Evolutionary conservation across 2,329 filamentous ascomycete species (phyloP).

Genomic region (Aspergillus aculeatus): DNA sequence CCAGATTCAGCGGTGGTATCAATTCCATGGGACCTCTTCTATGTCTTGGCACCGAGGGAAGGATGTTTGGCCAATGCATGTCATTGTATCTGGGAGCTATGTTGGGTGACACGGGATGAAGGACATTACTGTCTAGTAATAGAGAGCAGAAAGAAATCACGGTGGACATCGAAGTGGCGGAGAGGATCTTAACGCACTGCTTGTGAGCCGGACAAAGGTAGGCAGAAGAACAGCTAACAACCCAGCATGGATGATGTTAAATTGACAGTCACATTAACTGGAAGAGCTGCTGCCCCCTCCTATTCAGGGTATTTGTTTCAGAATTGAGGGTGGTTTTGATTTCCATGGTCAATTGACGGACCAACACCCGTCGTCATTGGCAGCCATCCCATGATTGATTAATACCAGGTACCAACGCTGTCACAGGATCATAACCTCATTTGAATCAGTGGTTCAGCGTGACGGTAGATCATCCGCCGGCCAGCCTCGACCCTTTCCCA

Average conservation of each 20-base stretch:
- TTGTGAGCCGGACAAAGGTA: too few species aligned
- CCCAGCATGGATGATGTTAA: not conserved
- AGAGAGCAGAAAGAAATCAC: not conserved
- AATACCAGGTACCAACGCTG: slow-evolving; percentile 10
- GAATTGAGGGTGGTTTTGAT: not conserved
- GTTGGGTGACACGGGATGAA: not conserved
- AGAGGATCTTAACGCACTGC: not conserved
- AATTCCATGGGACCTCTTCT: not conserved
- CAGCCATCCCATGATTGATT: slow-evolving; percentile 5
- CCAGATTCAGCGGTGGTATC: not conserved
- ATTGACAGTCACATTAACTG: not conserved
- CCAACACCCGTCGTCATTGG: not conserved
- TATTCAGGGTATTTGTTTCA: not conserved
- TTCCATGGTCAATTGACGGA: not conserved
- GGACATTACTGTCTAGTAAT: not conserved
- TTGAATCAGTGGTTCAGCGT: slow-evolving; percentile 13
- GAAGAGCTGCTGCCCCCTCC: not conserved
- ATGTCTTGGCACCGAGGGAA: not conserved
- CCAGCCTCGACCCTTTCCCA: slow-evolving; percentile 14
- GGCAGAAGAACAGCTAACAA: not conserved
- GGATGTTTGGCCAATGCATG: not conserved
- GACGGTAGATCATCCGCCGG: slow-evolving; percentile 19
- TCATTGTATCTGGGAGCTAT: not conserved
- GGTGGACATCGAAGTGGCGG: not conserved
- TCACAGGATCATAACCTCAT: slow-evolving; percentile 13